phyloP scores from a whole-genome alignment of 1,284 basidiomycete genomes.

The Ceratobasidium sp. region DNA sequence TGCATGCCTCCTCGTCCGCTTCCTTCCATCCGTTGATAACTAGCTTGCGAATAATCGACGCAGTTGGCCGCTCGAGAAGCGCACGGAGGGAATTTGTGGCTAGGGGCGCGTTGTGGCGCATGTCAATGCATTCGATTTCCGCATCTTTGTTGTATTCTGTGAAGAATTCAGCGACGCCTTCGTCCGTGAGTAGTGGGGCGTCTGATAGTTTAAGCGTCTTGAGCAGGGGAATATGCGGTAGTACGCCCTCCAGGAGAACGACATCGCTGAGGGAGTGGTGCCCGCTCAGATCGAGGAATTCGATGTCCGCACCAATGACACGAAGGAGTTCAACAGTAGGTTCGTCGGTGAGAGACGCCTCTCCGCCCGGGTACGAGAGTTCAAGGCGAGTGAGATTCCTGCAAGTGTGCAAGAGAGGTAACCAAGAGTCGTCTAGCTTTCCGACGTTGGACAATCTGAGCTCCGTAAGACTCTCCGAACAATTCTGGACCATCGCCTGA shows the following conservation, averaged over 20 bases:
- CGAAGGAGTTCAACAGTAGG: constrained; percentile 70
- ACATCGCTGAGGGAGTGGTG: constrained; percentile 70
- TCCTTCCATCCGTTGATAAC: constrained; percentile 84
- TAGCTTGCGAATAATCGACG: constrained; percentile 68
- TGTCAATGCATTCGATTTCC: constrained; percentile 53
- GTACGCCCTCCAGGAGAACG: constrained; percentile 74
- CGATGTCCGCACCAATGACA: constrained; percentile 65
- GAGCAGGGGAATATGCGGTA: constrained; percentile 67
- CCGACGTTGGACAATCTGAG: constrained; percentile 88
- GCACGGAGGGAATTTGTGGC: constrained; percentile 71
- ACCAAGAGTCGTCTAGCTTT: constrained; percentile 74
- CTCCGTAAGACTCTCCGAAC: constrained; percentile 71
- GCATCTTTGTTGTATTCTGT: constrained; percentile 53
- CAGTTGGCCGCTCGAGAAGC: constrained; percentile 79
- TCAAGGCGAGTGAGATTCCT: constrained; percentile 69
- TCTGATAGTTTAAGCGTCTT: constrained; percentile 71
- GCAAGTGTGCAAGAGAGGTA: constrained; percentile 67
- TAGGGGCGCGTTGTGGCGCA: constrained; percentile 75
- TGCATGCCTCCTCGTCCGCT: constrained; percentile 70
- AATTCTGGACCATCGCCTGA: constrained; percentile 72
- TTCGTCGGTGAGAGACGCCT: constrained; percentile 67
- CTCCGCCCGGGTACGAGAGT: constrained; percentile 65
- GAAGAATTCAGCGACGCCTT: constrained; percentile 79
- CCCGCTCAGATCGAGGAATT: constrained; percentile 74
- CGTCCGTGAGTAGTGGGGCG: constrained; percentile 75